These are phyloP conservation scores for Ceratocystis destructans DNA, from an alignment of 2,329 filamentous ascomycete genomes.

Conservation along the genomic window DNA sequence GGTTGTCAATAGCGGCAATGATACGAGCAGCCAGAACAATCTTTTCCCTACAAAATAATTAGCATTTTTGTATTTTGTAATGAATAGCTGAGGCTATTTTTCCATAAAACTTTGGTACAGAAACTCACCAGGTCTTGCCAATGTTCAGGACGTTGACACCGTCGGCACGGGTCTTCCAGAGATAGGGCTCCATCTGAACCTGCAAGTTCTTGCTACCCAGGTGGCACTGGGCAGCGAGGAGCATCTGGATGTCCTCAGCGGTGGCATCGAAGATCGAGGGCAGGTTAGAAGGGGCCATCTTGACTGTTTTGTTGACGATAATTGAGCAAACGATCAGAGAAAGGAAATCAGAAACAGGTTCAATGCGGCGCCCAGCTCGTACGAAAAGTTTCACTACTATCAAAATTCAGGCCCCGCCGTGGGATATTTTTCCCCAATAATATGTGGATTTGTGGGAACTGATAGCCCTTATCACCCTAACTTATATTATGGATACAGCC, in stretches of 20 bases:
- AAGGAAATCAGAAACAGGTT: slow-evolving; percentile 27
- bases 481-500: background rate
- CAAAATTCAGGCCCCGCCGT: slow-evolving; percentile 18
- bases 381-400: slow-evolving; percentile 28
- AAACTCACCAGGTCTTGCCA: slow-evolving; percentile 93
- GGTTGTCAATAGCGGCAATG: slow-evolving; percentile 98
- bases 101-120: background rate
- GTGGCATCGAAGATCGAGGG: slow-evolving; percentile 95
- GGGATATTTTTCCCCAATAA: slow-evolving; percentile 4
- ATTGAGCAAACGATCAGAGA: slow-evolving; percentile 23
- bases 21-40: slow-evolving; percentile 97
- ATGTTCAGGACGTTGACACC: slow-evolving; percentile 99
- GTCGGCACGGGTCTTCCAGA: slow-evolving; percentile 98
- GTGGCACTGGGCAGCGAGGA: slow-evolving; percentile 92
- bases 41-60: slow-evolving; percentile 65
- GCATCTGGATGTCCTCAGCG: slow-evolving; percentile 97
- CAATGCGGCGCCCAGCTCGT: slow-evolving; percentile 23
- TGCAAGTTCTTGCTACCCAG: slow-evolving; percentile 98
- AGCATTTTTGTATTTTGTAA: slow-evolving; percentile 19
- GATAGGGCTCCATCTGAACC: slow-evolving; percentile 98
- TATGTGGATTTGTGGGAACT: slow-evolving; percentile 26
- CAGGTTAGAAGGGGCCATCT: slow-evolving; percentile 90
- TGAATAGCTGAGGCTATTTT: background rate
- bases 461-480: slow-evolving; percentile 18
- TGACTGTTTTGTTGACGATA: slow-evolving; percentile 39